These are phyloP conservation scores for Drechmeria coniospora DNA, from an alignment of 2,329 filamentous ascomycete species.

Conservation along the genomic window DNA sequence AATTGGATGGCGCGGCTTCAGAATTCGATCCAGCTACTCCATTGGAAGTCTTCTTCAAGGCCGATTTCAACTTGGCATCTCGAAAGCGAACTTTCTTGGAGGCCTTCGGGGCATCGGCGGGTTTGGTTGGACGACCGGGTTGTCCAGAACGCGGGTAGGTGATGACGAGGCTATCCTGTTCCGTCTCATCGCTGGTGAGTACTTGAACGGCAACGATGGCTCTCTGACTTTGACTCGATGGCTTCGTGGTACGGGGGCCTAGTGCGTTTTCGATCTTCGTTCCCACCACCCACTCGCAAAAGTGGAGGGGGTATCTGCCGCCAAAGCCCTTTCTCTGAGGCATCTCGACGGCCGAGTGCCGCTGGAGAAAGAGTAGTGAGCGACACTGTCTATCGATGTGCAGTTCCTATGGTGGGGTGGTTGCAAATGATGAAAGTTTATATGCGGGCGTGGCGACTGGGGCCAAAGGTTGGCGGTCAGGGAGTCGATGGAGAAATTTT, in stretches of 20 bases:
- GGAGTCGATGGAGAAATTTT: no score
- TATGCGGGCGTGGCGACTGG: no score
- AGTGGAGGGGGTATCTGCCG: conserved; percentile 6
- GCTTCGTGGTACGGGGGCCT: conserved; percentile 11
- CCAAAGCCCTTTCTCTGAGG: not conserved
- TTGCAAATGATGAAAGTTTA: no score
- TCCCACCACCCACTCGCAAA: conserved; percentile 27
- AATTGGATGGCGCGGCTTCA: conserved; percentile 5
- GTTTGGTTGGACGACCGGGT: no score
- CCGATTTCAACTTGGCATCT: conserved; percentile 17
- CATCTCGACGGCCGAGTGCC: no score
- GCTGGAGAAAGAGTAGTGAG: no score
- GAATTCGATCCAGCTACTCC: conserved; percentile 9
- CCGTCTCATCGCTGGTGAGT: conserved; percentile 35
- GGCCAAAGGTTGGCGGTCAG: no score
- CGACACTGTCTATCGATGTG: no score
- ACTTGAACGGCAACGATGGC: conserved; percentile 25
- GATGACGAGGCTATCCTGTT: conserved; percentile 30
- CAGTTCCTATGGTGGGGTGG: no score
- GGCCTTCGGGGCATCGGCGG: conserved; percentile 4
- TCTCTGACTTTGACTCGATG: conserved; percentile 10
- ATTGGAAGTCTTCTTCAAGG: conserved; percentile 17
- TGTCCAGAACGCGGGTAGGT: conserved; percentile 28
- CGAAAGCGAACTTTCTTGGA: conserved; percentile 30
- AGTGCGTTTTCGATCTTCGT: conserved; percentile 17